Conservation (phyloP, 1,139 yeast genomes). For the Kodamaea fungicola region DNA sequence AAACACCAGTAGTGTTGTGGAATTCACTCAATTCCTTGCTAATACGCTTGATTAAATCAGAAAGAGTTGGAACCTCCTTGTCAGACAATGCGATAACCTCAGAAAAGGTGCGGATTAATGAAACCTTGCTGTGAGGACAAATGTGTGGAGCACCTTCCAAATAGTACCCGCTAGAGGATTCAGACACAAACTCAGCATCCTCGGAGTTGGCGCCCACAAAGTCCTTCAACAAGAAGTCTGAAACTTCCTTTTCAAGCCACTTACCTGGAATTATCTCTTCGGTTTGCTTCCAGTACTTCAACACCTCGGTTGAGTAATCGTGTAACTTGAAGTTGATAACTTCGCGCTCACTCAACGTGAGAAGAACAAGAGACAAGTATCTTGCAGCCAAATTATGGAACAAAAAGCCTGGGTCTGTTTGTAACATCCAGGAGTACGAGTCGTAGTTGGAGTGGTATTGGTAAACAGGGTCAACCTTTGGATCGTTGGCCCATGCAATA, state of each 20-base stretch:
- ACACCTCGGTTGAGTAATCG: conserved; percentile 35
- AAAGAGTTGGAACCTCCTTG: not conserved
- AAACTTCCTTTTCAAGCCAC: conserved; percentile 14
- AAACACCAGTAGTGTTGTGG: conserved; percentile 23
- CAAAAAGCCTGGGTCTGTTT: conserved; percentile 53
- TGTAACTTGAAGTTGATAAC: conserved; percentile 37
- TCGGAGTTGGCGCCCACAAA: conserved; percentile 3
- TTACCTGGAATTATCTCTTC: conserved; percentile 26
- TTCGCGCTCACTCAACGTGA: conserved; percentile 55
- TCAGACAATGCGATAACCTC: not conserved
- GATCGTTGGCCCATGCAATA: conserved; percentile 28
- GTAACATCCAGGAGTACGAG: conserved; percentile 52
- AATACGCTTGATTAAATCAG: conserved; percentile 19
- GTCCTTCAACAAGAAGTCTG: conserved; percentile 17
- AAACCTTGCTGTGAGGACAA: not conserved
- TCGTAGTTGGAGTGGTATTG: conserved; percentile 63
- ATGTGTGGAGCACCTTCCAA: conserved; percentile 10
- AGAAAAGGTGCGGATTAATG: not conserved
- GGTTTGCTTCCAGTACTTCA: conserved; percentile 28
- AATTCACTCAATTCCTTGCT: conserved; percentile 24
- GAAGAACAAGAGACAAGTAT: conserved; percentile 51
- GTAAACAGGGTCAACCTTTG: conserved; percentile 42
- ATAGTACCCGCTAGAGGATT: conserved; percentile 21
- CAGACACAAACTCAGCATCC: conserved; percentile 19
- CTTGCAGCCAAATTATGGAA: conserved; percentile 57